Base-by-base conservation (phyloP, 306 rosid species). In the Cucumis melo region DNA sequence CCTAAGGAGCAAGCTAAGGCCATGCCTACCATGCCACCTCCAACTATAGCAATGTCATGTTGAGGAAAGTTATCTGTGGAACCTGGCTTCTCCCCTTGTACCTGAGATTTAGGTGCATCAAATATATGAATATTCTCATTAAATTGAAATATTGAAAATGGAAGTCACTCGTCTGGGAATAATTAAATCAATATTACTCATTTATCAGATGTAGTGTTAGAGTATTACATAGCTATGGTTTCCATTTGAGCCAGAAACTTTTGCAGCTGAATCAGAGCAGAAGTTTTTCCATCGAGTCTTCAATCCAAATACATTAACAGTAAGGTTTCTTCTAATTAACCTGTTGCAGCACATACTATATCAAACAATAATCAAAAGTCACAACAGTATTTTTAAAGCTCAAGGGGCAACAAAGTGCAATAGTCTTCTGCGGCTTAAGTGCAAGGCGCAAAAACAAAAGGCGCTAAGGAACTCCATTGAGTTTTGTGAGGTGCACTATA, bases 1-100 rank as follows among this genome's bases (percentile, higher is more conserved):
- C 98, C 98, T 88, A 94, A 89, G 86, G 96, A 94, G 85, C 95
- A 89, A 82, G 97, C 91, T 79, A 94, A 64, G 80, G 97, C 88
- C 89, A 94, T 74, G 82, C 98, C 98, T 74, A 90, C 98, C 97
- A 91, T 86, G 79, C 98, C 97, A 16, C 97, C 97, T 85, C 98
- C 98, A 80, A 91, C 95, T 82, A 94, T 87, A 74, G 98, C 96
- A 80, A 94, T 50, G 81, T 94, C 98, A 87, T 94, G 80, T n/a
- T 85, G 91, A 63, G 85, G 83, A 53, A 79, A 76, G 76, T 41
- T 55, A 82, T 81, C 74, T 0, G 74, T 38, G 27, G 83, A 70
- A 56, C 23, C 75, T 76, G 66, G 86, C 77, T 73, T 80, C 87
- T 81, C 84, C 77, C 57, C 85, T 66, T 78, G 86, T 50, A 79